Evolutionary conservation across 129 eudicot genomes (phyloP).

Genomic region (Pulicaria dysenterica): DNA sequence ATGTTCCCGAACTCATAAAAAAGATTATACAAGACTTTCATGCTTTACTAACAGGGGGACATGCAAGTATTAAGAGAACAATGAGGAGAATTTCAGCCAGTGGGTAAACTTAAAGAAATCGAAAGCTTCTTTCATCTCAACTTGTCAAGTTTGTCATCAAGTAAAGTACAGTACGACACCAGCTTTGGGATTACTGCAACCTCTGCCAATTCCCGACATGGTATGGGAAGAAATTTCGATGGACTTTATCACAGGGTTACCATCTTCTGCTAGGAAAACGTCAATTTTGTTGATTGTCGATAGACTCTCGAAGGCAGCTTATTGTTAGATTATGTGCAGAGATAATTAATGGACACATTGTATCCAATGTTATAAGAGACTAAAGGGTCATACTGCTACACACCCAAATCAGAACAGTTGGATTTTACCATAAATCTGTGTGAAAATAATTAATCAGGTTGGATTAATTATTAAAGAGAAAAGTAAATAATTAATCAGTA

Average conservation of each 20-base stretch:
- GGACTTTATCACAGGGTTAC: not conserved
- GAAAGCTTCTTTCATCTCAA: too few species aligned
- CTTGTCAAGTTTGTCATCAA: not conserved
- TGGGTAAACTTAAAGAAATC: not conserved
- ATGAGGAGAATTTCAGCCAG: not conserved
- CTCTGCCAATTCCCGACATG: not conserved
- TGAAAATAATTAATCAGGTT: too few species aligned
- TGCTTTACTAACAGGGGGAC: not conserved
- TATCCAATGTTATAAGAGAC: too few species aligned
- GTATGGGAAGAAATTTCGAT: not conserved
- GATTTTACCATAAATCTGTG: too few species aligned
- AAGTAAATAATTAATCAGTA: too few species aligned
- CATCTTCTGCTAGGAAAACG: not conserved
- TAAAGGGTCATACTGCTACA: too few species aligned
- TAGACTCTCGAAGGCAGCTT: not conserved
- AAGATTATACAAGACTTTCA: not conserved
- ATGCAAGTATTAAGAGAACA: not conserved
- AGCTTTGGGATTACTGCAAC: not conserved
- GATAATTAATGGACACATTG: too few species aligned
- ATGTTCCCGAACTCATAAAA: not conserved
- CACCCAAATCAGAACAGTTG: too few species aligned
- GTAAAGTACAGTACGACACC: not conserved
- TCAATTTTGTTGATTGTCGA: not conserved
- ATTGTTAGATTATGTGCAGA: too few species aligned
- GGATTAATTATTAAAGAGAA: too few species aligned